These are phyloP conservation scores for Mangifera indica DNA, from an alignment of 345 rosid species.

Conservation along the genomic window DNA sequence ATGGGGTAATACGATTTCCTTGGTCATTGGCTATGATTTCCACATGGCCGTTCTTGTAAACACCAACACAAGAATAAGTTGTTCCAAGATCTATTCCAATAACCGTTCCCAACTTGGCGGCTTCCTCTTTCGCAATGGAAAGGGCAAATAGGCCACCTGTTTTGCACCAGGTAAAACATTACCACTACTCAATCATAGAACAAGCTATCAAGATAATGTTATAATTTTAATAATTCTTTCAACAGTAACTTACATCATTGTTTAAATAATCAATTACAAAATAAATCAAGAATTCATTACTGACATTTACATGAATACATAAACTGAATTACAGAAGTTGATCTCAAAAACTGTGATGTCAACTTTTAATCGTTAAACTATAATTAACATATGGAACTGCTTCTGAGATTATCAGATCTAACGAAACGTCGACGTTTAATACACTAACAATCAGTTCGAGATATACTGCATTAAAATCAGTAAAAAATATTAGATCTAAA, in stretches of 20 bases:
- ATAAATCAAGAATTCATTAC: no score
- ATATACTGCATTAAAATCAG: slow-evolving; percentile 8
- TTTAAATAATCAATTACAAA: no score
- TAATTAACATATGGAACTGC: not conserved
- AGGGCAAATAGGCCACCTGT: slow-evolving; percentile 60
- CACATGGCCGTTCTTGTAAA: slow-evolving; percentile 93
- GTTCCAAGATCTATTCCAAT: slow-evolving; percentile 98
- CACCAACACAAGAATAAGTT: slow-evolving; percentile 96
- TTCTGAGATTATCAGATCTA: slow-evolving; percentile 1
- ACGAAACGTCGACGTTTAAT: not conserved
- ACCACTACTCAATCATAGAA: not conserved
- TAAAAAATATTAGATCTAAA: slow-evolving; percentile 18
- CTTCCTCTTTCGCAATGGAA: slow-evolving; percentile 66
- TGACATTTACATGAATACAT: not conserved
- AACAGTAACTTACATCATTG: no score
- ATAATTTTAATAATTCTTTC: not conserved
- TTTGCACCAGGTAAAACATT: not conserved
- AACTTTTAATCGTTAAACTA: not conserved
- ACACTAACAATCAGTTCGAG: not conserved
- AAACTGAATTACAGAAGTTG: not conserved
- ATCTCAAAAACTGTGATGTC: not conserved
- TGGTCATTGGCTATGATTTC: slow-evolving; percentile 98
- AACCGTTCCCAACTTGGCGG: slow-evolving; percentile 80
- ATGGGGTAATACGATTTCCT: slow-evolving; percentile 96
- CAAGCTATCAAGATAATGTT: no score